Conservation (phyloP, 345 rosid genomes). For the Hypericum perforatum region DNA sequence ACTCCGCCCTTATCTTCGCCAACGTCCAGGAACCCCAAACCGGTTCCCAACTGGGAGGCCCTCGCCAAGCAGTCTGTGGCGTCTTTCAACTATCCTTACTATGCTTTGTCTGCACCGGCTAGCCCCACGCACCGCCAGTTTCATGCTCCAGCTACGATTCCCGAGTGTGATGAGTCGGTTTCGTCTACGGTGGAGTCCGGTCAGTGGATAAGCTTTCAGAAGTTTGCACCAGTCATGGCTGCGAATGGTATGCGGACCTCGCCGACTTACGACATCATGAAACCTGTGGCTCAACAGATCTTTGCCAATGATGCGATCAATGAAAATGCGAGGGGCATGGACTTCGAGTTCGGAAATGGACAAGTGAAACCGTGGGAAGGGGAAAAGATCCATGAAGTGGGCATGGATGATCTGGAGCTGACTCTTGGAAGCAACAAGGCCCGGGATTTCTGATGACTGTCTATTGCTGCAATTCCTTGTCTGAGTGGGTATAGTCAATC, state of each 20-base stretch:
- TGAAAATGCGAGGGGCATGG: slow-evolving; percentile 55
- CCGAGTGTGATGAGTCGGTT: slow-evolving; percentile 92
- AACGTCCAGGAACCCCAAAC: slow-evolving; percentile 64
- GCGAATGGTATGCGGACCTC: slow-evolving; percentile 54
- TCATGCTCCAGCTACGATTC: slow-evolving; percentile 80
- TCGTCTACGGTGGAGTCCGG: slow-evolving; percentile 88
- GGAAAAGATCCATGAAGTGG: slow-evolving; percentile 92
- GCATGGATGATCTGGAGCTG: slow-evolving; percentile 92
- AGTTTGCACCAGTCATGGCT: slow-evolving; percentile 40
- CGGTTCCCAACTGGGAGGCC: slow-evolving; percentile 74
- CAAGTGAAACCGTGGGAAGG: slow-evolving; percentile 99
- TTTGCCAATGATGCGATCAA: slow-evolving; percentile 28
- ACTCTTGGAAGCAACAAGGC: slow-evolving; percentile 77
- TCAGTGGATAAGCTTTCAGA: slow-evolving; percentile 88
- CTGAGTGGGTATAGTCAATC: too few relatives aligned
- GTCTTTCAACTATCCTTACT: slow-evolving; percentile 66
- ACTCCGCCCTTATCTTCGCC: slow-evolving; percentile 94
- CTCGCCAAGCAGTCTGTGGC: slow-evolving; percentile 72
- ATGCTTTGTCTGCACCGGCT: slow-evolving; percentile 87
- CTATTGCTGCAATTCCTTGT: too few relatives aligned
- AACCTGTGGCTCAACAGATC: slow-evolving; percentile 42
- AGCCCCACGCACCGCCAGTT: slow-evolving; percentile 85
- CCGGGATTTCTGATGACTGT: slow-evolving; percentile 22
- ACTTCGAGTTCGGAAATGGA: slow-evolving; percentile 65
- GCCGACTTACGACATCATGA: slow-evolving; percentile 83